Percentiles rank a stretch among this genome's conserved stretches.
phyloP scores from a whole-genome alignment of 176 grass and related monocot genomes.

The Ananas comosus region DNA sequence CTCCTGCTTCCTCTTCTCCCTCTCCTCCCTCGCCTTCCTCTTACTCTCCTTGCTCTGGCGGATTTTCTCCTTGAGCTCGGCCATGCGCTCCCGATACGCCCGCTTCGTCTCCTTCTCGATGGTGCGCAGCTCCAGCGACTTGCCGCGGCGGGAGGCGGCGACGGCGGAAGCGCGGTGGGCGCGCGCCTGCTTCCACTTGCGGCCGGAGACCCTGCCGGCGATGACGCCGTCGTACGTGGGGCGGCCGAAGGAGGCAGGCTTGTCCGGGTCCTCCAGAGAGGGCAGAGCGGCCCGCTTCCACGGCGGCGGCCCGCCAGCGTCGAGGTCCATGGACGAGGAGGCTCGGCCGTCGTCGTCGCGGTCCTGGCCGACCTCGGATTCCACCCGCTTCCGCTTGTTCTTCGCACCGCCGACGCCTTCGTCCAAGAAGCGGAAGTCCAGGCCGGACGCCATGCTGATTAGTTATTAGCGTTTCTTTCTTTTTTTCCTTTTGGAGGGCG shows the following conservation, averaged over 20 bases:
- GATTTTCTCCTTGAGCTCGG: conserved; percentile 93
- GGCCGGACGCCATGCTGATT: conserved; percentile 54
- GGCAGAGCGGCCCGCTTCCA: conserved; percentile 60
- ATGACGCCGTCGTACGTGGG: conserved; percentile 90
- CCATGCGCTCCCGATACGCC: conserved; percentile 57
- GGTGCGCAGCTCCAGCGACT: conserved; percentile 57
- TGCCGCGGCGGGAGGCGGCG: conserved; percentile 40
- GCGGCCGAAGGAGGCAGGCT: conserved; percentile 59
- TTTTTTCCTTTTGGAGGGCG: too few relatives aligned
- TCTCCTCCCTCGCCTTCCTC: conserved; percentile 66
- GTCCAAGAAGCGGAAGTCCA: conserved; percentile 91
- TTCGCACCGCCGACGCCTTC: conserved; percentile 78
- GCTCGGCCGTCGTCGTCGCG: conserved; percentile 1
- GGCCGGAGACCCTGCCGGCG: conserved; percentile 62
- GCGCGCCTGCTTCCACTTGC: conserved; percentile 82
- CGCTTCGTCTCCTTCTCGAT: conserved; percentile 79
- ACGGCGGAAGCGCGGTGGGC: conserved; percentile 55
- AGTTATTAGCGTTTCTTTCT: conserved; percentile 6
- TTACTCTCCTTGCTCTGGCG: conserved; percentile 70
- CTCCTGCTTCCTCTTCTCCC: conserved; percentile 90
- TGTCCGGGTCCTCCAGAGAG: conserved; percentile 63
- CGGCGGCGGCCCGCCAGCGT: conserved; percentile 26
- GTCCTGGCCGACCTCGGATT: conserved; percentile 8
- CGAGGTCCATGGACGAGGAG: conserved; percentile 51
- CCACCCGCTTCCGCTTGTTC: conserved; percentile 68